Percentiles rank a stretch among this genome's conserved stretches.
Evolutionary conservation across 306 rosid genomes (phyloP).

Genomic region (Carpinus fangiana): DNA sequence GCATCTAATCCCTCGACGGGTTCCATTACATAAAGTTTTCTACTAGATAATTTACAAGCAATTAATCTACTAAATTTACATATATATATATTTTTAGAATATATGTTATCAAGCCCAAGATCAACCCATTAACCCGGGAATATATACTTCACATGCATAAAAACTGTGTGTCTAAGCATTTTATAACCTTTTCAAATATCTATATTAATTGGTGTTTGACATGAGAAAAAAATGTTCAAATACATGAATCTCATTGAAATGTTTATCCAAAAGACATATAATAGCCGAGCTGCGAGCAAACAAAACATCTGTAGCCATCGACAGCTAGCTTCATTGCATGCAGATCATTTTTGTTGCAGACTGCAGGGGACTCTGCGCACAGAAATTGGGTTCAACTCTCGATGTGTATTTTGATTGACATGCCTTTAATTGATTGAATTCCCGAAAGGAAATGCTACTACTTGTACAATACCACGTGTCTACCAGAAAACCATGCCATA

Average conservation of each 20-base stretch:
- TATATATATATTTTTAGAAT: no score
- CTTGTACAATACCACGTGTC: conserved; percentile 15
- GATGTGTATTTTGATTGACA: not conserved
- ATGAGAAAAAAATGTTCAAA: no score
- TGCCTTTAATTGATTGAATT: no score
- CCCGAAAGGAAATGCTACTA: conserved; percentile 21
- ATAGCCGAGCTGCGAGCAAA: not conserved
- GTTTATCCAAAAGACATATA: not conserved
- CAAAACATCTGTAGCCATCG: not conserved
- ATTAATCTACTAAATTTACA: no score
- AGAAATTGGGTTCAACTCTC: not conserved
- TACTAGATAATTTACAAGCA: no score
- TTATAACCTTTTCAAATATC: no score
- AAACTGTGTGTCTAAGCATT: no score
- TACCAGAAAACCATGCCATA: conserved; percentile 11
- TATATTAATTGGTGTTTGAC: no score
- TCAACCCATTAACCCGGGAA: no score
- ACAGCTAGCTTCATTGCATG: not conserved
- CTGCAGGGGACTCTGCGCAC: not conserved
- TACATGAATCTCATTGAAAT: no score
- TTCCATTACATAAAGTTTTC: not conserved
- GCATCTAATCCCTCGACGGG: conserved; percentile 16
- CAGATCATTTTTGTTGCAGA: not conserved
- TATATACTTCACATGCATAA: no score
- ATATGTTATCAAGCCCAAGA: no score